Percentiles rank a stretch among this genome's conserved stretches.
Conservation (phyloP, 2,329 filamentous ascomycete genomes). For the Cladosporium colombiae region DNA sequence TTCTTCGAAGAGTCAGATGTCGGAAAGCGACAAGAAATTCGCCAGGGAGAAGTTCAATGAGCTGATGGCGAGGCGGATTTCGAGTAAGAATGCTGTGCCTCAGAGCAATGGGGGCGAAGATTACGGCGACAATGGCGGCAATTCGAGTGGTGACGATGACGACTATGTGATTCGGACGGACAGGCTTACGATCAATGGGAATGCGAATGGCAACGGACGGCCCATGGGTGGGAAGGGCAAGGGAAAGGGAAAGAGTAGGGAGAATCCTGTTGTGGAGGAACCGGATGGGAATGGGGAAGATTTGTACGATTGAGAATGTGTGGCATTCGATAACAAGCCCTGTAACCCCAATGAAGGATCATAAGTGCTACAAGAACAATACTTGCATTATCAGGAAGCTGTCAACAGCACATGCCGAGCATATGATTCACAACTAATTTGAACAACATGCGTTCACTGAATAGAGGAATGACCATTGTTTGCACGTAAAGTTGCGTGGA, state of each 20-base stretch:
- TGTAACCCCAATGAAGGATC: too few relatives aligned
- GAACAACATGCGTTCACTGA: too few relatives aligned
- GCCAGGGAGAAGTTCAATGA: constrained; percentile 18
- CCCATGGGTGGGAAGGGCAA: constrained; percentile 32
- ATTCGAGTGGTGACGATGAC: constrained; percentile 35
- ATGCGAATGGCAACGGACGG: constrained; percentile 14
- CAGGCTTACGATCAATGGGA: constrained; percentile 33
- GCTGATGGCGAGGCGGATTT: constrained; percentile 12
- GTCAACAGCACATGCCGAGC: too few relatives aligned
- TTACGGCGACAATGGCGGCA: constrained; percentile 7
- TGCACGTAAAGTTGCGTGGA: too few relatives aligned
- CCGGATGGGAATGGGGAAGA: constrained; percentile 44
- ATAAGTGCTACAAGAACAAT: too few relatives aligned
- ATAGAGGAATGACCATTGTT: too few relatives aligned
- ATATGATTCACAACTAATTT: too few relatives aligned
- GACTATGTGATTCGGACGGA: constrained; percentile 47
- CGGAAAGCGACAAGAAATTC: not conserved
- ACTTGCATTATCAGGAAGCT: not conserved
- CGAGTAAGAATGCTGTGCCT: not conserved
- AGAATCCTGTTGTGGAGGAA: constrained; percentile 42
- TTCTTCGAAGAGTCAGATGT: constrained; percentile 1
- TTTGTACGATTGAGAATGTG: constrained; percentile 44
- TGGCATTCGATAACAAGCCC: not conserved
- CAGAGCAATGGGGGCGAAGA: constrained; percentile 15
- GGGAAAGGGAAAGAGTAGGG: constrained; percentile 40